These are phyloP conservation scores for Scalesia atractyloides DNA, from an alignment of 129 eudicot species.

Conservation along the genomic window DNA sequence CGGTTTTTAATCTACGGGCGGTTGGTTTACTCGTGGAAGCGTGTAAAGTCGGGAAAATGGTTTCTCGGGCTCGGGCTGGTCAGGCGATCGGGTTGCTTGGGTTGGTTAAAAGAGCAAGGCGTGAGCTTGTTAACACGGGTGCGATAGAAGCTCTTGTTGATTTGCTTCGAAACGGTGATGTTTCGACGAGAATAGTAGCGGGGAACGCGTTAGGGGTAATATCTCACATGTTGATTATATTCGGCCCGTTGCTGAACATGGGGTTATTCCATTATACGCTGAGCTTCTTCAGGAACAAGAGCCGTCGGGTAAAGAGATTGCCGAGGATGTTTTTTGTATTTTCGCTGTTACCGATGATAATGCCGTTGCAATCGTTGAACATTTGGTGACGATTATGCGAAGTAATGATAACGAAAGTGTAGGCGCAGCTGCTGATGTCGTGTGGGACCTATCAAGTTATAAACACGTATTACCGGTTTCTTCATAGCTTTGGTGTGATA, in stretches of 20 bases:
- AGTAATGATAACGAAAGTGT: slow-evolving; percentile 47
- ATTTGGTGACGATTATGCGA: slow-evolving; percentile 53
- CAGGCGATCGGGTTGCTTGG: slow-evolving; percentile 67
- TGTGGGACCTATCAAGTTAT: slow-evolving; percentile 59
- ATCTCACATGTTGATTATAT: slow-evolving; percentile 61
- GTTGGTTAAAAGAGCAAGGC: slow-evolving; percentile 46
- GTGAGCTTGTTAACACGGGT: slow-evolving; percentile 50
- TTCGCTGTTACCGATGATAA: slow-evolving; percentile 48
- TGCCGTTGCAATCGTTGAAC: slow-evolving; percentile 43
- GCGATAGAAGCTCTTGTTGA: slow-evolving; percentile 50
- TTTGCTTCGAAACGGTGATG: slow-evolving; percentile 44
- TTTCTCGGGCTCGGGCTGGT: slow-evolving; percentile 67
- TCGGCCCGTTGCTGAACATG: slow-evolving; percentile 57
- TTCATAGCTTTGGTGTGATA: slow-evolving; percentile 51
- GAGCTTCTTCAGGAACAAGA: slow-evolving; percentile 49
- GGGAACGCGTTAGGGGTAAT: slow-evolving; percentile 69
- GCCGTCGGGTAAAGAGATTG: slow-evolving; percentile 58
- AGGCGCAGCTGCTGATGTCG: slow-evolving; percentile 65
- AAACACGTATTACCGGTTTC: slow-evolving; percentile 38
- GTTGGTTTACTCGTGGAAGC: slow-evolving; percentile 52
- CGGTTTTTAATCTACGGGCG: slow-evolving; percentile 37
- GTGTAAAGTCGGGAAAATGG: slow-evolving; percentile 49
- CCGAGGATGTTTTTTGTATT: slow-evolving; percentile 70
- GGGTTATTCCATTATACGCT: slow-evolving; percentile 59
- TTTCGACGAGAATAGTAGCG: slow-evolving; percentile 46